These are phyloP conservation scores for Dissophora globulifera DNA, from an alignment of 192 early-diverging fungal species.

Conservation along the genomic window DNA sequence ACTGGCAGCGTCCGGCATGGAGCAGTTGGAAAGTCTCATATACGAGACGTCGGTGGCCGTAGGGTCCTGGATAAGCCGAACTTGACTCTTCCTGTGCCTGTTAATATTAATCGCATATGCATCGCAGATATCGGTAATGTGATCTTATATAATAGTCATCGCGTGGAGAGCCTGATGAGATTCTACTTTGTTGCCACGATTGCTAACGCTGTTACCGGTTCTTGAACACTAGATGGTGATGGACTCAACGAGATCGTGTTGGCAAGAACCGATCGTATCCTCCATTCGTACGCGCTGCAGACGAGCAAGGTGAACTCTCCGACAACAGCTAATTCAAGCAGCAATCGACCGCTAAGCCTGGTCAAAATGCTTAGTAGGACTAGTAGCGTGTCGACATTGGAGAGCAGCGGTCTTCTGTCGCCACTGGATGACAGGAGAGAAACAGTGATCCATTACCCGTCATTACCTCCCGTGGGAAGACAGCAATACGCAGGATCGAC, in stretches of 20 bases:
- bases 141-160: too few relatives aligned
- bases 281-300: conserved; percentile 61
- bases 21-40: conserved; percentile 3
- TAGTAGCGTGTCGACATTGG: conserved; percentile 40
- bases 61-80: conserved; percentile 44
- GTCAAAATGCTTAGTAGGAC: conserved; percentile 35
- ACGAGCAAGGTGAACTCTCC: conserved; percentile 5
- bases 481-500: conserved; percentile 8
- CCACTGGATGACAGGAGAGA: conserved; percentile 38
- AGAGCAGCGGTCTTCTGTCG: conserved; percentile 44
- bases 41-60: conserved; percentile 24
- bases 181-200: too few relatives aligned
- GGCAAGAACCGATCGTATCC: conserved; percentile 66
- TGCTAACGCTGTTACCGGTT: too few relatives aligned
- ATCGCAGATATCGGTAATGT: conserved; percentile 67
- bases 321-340: conserved; percentile 9
- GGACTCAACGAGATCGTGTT: conserved; percentile 64
- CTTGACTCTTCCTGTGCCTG: conserved; percentile 62
- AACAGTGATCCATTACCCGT: conserved; percentile 33
- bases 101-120: conserved; percentile 65
- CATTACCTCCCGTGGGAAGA: conserved; percentile 15
- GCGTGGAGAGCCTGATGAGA: too few relatives aligned
- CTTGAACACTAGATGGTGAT: conserved; percentile 57
- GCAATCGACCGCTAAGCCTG: conserved; percentile 23
- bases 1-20: neutral